Base-by-base conservation (phyloP, 768 basidiomycete genomes). In the Hysterangium stoloniferum region DNA sequence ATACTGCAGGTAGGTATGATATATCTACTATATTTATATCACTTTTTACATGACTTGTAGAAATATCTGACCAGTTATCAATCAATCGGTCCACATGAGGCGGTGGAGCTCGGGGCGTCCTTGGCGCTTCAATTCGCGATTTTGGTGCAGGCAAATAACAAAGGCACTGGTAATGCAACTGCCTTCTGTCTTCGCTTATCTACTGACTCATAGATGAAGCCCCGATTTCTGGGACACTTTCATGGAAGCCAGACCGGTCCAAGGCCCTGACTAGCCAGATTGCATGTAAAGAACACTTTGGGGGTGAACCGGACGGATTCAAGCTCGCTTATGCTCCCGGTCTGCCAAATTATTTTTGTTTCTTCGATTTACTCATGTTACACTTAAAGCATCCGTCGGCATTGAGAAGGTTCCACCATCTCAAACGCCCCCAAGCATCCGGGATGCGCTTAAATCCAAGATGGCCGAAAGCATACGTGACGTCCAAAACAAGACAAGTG, bases 21-120 rank as follows among this genome's bases (percentile, higher is more conserved):
- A 54, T 40, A 20, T 36, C 42, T 8, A 9, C 15, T 49, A 52
- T 33, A 37, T 33, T 33, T 47, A 54, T 48, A 50, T 48, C 27
- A 20, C 38, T 28, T 22, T 46, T 22, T 27, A 19, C n/a, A 27
- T 25, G 25, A 41, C 19, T 28, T 25, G 34, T 61, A 96, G 90
- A 88, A 86, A 79, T 98, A 99, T 64, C 76, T 98, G 22, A 76
- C 85, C 41, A 72, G 83, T 24, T 84, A 83, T 57, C 80, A 84
- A 57, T 78, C 83, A 0, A 67, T 79, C 4, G 73, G 82, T 9
- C 74, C 82, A n/a, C 70, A 82, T 3, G 85, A 86, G 45, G 74
- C 82, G 25, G 81, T 89, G 6, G 95, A 98, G 66, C 75, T 99
- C 44, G 95, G 95, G 3, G 88, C 93, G 13, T 88, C 92, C 13